Base-by-base conservation (phyloP, 2,329 filamentous ascomycete genomes). In the Teratosphaeria nubilosa region DNA sequence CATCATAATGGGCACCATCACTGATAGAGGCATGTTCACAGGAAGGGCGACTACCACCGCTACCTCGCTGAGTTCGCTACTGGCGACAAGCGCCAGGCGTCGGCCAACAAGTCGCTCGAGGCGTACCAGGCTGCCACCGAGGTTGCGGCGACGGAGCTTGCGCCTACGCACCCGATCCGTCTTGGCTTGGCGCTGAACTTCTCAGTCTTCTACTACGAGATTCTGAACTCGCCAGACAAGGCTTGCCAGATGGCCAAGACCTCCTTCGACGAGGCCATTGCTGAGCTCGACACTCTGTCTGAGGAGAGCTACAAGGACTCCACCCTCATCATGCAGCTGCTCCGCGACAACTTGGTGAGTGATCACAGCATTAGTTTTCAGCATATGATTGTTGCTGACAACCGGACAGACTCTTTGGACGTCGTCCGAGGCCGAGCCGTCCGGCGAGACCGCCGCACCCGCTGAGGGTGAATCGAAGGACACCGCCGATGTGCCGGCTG, bases 281-380 rank as follows among this genome's bases (percentile, higher is more conserved):
- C 91, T 71, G 83, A 96, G 82, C 89, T 96, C 68, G 91, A 96
- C 77, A 96, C 91, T 68, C 82, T 96, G 68, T 95, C 89, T 76
- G 91, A 96, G 85, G 91, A 96, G 84, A 95, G 90, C 84, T 96
- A 96, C 88, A 95, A 95, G 86, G 91, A 96, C 82, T 95, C 90
- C 53, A 96, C 91, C 64, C 86, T 96, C 71, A 96, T 96, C 80
- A 96, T 96, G 91, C 91, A 96, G 82, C 88, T 96, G 64, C 87
- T 96, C 74, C 88, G 91, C 75, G 91, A 96, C 82, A 96, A 96
- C 85, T 76, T 96, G 75, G 90, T 95, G 71, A 64, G 76, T 64
- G 45, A 2, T 20, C 5, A 6, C 51, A n/a, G 51, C 51, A 30
- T 30, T 3, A 7, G 22, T 10, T 7, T 55, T 11, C 20, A 16